phyloP scores from a whole-genome alignment of 352 stramenopile genomes.

The Phytopythium kandeliae region DNA sequence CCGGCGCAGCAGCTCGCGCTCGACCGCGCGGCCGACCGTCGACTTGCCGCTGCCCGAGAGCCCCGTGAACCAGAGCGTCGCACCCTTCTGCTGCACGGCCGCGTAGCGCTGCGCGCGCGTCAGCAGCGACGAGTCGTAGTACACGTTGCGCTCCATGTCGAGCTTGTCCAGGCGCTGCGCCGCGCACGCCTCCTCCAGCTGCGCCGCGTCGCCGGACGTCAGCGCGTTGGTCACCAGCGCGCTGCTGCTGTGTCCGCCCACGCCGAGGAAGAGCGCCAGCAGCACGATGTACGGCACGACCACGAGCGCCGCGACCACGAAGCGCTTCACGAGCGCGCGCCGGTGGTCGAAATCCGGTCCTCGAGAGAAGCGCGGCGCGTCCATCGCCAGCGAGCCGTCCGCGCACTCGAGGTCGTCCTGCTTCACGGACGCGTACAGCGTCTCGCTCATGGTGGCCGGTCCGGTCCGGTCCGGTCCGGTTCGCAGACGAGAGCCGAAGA shows the following conservation, averaged over 20 bases:
- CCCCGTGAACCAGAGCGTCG: constrained; percentile 98
- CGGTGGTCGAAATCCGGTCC: constrained; percentile 39
- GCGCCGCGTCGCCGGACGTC: constrained; percentile 12
- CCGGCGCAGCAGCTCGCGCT: constrained; percentile 92
- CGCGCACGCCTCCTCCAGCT: constrained; percentile 44
- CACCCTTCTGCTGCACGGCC: constrained; percentile 92
- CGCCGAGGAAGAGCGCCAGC: constrained; percentile 41
- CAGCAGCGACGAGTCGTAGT: constrained; percentile 78
- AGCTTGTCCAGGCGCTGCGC: constrained; percentile 62
- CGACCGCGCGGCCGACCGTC: constrained; percentile 95
- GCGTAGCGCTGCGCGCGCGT: constrained; percentile 58
- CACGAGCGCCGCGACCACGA: constrained; percentile 44
- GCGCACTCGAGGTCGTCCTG: constrained; percentile 64
- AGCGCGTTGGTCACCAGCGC: not conserved
- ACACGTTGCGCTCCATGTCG: constrained; percentile 70
- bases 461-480: too few relatives aligned
- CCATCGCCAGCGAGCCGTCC: constrained; percentile 15
- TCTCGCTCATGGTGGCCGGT: constrained; percentile 25
- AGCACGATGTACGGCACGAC: constrained; percentile 60
- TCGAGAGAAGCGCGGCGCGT: constrained; percentile 36
- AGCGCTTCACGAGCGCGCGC: constrained; percentile 45
- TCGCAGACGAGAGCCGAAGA: too few relatives aligned
- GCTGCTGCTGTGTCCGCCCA: constrained; percentile 8
- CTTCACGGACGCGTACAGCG: constrained; percentile 59
- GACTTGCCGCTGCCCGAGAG: constrained; percentile 97